Evolutionary conservation across 768 basidiomycete genomes (phyloP).

Genomic region (Rhodotorula paludigena): DNA sequence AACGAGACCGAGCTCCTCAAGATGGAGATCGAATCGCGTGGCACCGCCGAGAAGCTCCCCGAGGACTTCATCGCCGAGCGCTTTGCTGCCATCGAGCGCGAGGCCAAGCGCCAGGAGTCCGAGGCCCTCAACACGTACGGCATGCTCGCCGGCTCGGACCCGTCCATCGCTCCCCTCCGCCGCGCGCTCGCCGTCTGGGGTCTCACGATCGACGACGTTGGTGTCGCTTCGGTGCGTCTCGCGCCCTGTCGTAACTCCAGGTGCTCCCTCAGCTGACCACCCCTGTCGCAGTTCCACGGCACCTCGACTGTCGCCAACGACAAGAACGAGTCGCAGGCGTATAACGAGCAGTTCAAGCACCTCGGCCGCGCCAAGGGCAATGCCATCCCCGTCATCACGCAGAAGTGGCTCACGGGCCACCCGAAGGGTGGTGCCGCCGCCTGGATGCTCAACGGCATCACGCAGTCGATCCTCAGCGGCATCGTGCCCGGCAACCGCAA

Average conservation of each 20-base stretch:
- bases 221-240: conserved; percentile 44
- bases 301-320: conserved; percentile 62
- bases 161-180: conserved; percentile 81
- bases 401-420: conserved; percentile 85
- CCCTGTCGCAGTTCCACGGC: conserved; percentile 48
- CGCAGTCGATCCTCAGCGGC: conserved; percentile 77
- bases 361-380: conserved; percentile 88
- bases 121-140: conserved; percentile 90
- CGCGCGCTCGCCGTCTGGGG: conserved; percentile 97
- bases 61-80: conserved; percentile 70
- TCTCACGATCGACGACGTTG: conserved; percentile 84
- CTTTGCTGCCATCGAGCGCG: conserved; percentile 77
- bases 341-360: conserved; percentile 88
- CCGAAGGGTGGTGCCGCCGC: conserved; percentile 95
- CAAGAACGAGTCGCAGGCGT: conserved; percentile 94
- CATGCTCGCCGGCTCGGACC: conserved; percentile 75
- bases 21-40: conserved; percentile 60
- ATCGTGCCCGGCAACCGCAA: conserved; percentile 91
- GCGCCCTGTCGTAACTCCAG: neutral
- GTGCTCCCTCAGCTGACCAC: conserved; percentile 3
- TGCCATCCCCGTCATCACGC: conserved; percentile 94
- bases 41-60: conserved; percentile 54
- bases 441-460: conserved; percentile 67
- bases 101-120: conserved; percentile 85
- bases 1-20: conserved; percentile 82